Evolutionary conservation across 148 eudicot genomes (phyloP), one percentile per base, ranked within the genome.

Genomic region (Talinum fruticosum): DNA sequence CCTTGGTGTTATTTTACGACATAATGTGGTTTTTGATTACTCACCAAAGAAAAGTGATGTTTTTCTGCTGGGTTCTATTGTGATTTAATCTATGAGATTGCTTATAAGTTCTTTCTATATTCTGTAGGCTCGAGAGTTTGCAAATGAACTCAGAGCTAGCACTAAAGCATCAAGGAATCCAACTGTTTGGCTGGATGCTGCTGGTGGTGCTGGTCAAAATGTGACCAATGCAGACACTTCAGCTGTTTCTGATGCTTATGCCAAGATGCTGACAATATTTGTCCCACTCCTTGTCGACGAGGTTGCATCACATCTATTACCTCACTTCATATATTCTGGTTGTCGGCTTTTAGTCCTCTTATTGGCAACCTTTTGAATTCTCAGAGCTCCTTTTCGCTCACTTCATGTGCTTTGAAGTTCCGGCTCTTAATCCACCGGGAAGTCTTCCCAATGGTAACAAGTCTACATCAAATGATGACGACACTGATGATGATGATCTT

Each of bases 401-500:
- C 83, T 92, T 95, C 75, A 92, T 92, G 98, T 92, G 98, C 91
- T 95, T 95, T 85, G 98, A 93, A 85, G 97, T 95, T 82, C 96
- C 96, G 81, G 87, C 93, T 71, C 92, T 91, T 79, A 96, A 87
- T 75, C 92, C 93, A 75, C 85, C 93, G 57, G 92, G 98, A 76
- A 83, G 87, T 80, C 73, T 77, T 84, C 85, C 85, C 44, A 86
- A 80, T 73, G 88, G 84, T 64, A 88, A 81, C 69, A 88, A 83
- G 83, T 80, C 83, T 79, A 83, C 85, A 28, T 76, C 82, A 12
- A 66, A 84, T 83, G 89, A 68, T 10, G 72, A 34, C 61, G 90
- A 88, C 79, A 83, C 68, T 38, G 86, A 87, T 80, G 89, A 88
- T 80, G 98, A 92, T 80, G 98, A 92, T 85, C 87, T 95, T 83